Percentiles rank a stretch among this genome's conserved stretches.
These are phyloP conservation scores for Cutaneotrichosporon cyanovorans DNA, from an alignment of 1,284 basidiomycete species.

Conservation along the genomic window DNA sequence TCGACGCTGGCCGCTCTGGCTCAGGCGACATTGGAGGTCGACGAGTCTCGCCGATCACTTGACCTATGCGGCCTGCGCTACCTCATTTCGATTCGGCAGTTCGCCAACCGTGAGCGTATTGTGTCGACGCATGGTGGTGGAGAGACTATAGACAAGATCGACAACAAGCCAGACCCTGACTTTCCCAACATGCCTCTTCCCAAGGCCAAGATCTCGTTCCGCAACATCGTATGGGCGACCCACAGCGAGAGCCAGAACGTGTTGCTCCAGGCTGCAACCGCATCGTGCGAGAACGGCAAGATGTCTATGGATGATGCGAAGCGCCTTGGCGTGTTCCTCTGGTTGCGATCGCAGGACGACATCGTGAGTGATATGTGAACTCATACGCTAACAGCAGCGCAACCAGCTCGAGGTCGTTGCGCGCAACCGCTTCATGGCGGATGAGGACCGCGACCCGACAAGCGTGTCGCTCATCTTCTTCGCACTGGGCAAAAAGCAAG, in stretches of 20 bases:
- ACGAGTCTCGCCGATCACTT: constrained; percentile 74
- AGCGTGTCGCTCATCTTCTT: constrained; percentile 89
- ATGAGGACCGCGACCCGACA: constrained; percentile 78
- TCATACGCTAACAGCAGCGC: constrained; percentile 50
- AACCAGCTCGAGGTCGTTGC: constrained; percentile 82
- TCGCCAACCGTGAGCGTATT: constrained; percentile 35
- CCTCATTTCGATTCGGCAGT: constrained; percentile 70
- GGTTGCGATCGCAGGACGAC: constrained; percentile 69
- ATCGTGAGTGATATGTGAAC: constrained; percentile 52
- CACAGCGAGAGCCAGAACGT: constrained; percentile 87
- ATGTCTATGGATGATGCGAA: constrained; percentile 83
- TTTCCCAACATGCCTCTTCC: not conserved
- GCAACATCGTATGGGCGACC: constrained; percentile 92
- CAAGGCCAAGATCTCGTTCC: constrained; percentile 51
- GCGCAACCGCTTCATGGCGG: constrained; percentile 80
- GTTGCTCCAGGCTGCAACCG: constrained; percentile 61
- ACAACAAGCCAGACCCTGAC: not conserved
- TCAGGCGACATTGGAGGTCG: constrained; percentile 79
- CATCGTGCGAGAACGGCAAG: constrained; percentile 64
- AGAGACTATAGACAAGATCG: not conserved
- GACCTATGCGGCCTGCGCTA: constrained; percentile 86
- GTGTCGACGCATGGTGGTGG: not conserved
- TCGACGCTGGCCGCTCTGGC: constrained; percentile 70
- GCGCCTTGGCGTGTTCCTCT: constrained; percentile 76
- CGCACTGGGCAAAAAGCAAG: constrained; percentile 80